These are phyloP conservation scores for Starmerella bombi DNA, from an alignment of 805 yeast genomes.

Conservation along the genomic window DNA sequence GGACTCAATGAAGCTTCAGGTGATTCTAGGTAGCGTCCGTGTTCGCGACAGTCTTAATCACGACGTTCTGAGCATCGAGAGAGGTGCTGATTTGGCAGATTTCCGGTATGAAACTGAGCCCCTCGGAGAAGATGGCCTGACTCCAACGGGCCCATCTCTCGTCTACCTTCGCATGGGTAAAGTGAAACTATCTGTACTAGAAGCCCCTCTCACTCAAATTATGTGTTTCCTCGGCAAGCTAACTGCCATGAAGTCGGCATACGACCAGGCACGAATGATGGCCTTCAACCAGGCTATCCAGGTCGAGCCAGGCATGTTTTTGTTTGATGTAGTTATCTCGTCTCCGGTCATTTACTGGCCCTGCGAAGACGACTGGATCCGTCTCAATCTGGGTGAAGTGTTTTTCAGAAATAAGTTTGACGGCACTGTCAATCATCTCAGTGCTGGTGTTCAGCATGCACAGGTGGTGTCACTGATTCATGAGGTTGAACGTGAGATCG, in stretches of 20 bases:
- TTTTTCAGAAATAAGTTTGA: conserved; percentile 50
- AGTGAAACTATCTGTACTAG: conserved; percentile 38
- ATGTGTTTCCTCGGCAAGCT: conserved; percentile 57
- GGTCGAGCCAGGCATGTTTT: conserved; percentile 45
- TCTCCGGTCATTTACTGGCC: conserved; percentile 85
- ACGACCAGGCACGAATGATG: conserved; percentile 76
- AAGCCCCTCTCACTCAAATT: conserved; percentile 61
- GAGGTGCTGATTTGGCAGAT: conserved; percentile 71
- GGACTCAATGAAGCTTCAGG: conserved; percentile 60
- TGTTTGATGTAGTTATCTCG: conserved; percentile 54
- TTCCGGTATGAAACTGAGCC: conserved; percentile 65
- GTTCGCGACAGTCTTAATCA: conserved; percentile 41
- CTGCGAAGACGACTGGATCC: conserved; percentile 41
- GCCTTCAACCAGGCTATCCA: conserved; percentile 72
- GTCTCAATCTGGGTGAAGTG: conserved; percentile 71
- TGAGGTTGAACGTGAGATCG: conserved; percentile 36
- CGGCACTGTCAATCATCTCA: conserved; percentile 36
- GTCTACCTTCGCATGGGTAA: conserved; percentile 63
- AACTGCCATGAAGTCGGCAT: conserved; percentile 73
- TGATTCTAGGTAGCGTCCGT: conserved; percentile 61
- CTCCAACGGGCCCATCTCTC: conserved; percentile 37
- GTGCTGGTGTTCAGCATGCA: conserved; percentile 60
- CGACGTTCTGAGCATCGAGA: conserved; percentile 58
- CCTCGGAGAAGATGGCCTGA: conserved; percentile 25
- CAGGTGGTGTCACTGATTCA: conserved; percentile 48